Conservation (phyloP, 345 rosid species). For the Toxicodendron radicans region DNA sequence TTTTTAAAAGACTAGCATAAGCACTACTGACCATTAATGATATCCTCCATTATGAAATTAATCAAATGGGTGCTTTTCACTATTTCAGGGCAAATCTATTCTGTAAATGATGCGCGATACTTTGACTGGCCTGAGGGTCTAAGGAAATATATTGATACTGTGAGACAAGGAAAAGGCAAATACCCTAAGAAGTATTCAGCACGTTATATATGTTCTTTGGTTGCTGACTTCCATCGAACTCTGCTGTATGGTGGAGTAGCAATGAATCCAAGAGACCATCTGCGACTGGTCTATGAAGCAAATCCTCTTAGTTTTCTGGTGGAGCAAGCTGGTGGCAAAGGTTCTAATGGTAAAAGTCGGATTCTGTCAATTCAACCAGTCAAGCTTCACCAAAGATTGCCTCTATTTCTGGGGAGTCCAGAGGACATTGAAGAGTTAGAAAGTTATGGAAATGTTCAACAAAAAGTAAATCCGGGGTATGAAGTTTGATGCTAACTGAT, state of each 20-base stretch:
- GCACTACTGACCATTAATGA: neutral
- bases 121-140: conserved; percentile 96
- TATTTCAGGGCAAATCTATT: conserved; percentile 80
- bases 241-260: conserved; percentile 85
- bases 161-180: conserved; percentile 86
- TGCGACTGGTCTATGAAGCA: conserved; percentile 86
- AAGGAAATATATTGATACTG: conserved; percentile 74
- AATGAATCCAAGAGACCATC: conserved; percentile 95
- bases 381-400: conserved; percentile 85
- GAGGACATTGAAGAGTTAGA: conserved; percentile 82
- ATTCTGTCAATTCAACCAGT: conserved; percentile 83
- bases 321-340: conserved; percentile 88
- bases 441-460: conserved; percentile 84
- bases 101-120: conserved; percentile 90
- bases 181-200: conserved; percentile 93
- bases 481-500: conserved; percentile 57
- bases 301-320: conserved; percentile 88
- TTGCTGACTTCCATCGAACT: conserved; percentile 92
- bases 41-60: neutral
- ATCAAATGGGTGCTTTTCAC: neutral
- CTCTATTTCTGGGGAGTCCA: conserved; percentile 77
- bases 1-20: neutral
- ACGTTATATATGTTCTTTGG: conserved; percentile 86
- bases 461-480: conserved; percentile 91
- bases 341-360: conserved; percentile 75